phyloP scores from a whole-genome alignment of 2,329 filamentous ascomycete species.

The Ophioceras dolichostomum region DNA sequence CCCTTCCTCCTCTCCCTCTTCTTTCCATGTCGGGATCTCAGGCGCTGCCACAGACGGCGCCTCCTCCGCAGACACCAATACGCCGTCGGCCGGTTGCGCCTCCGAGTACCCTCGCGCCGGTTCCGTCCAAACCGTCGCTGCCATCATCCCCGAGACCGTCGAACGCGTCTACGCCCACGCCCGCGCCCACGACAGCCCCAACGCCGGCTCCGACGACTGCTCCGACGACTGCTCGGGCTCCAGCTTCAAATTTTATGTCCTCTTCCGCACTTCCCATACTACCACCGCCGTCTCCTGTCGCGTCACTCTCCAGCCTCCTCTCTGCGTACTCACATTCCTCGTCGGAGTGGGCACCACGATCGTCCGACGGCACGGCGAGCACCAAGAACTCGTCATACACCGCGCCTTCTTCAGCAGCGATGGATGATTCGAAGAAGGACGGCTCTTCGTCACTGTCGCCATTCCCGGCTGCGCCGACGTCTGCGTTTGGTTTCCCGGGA shows the following conservation, averaged over 20 bases:
- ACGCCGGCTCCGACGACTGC: conserved; percentile 1
- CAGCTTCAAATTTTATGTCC: too few relatives aligned
- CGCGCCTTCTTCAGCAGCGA: conserved; percentile 4
- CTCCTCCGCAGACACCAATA: conserved; percentile 16
- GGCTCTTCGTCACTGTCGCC: not conserved
- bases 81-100: conserved; percentile 20
- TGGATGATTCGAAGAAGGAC: not conserved
- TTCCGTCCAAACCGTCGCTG: not conserved
- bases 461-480: not conserved
- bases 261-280: too few relatives aligned
- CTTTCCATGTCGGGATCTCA: too few relatives aligned
- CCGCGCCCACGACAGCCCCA: not conserved
- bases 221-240: too few relatives aligned
- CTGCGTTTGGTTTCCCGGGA: too few relatives aligned
- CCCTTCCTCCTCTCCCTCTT: conserved; percentile 12
- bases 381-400: conserved; percentile 22
- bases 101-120: not conserved
- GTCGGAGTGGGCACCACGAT: conserved; percentile 26
- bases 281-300: conserved; percentile 23
- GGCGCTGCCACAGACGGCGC: not conserved
- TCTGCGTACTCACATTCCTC: conserved; percentile 40
- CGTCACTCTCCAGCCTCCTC: conserved; percentile 41
- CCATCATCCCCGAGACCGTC: not conserved
- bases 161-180: not conserved
- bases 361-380: conserved; percentile 24